These are phyloP conservation scores for Tolypocladium ophioglossoides DNA, from an alignment of 2,329 filamentous ascomycete genomes.

Conservation along the genomic window DNA sequence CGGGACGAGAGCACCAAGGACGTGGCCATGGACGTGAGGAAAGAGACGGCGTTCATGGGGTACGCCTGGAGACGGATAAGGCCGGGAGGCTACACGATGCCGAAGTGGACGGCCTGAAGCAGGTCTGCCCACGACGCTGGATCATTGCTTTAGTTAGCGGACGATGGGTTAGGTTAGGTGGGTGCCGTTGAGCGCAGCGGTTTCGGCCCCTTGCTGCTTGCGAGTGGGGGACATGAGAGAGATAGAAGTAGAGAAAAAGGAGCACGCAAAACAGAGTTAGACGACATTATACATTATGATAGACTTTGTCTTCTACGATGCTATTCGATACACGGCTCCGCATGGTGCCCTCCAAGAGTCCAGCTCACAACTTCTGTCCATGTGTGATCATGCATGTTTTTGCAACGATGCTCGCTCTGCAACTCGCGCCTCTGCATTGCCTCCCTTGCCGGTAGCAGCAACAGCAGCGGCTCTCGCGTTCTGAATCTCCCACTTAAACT, in stretches of 20 bases:
- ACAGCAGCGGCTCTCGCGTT: conserved; percentile 46
- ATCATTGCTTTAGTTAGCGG: background rate
- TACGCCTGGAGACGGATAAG: conserved; percentile 66
- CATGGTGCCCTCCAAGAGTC: background rate
- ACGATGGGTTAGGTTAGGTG: background rate
- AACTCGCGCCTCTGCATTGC: background rate
- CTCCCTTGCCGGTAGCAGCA: conserved; percentile 11
- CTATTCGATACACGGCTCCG: background rate
- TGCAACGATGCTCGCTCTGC: background rate
- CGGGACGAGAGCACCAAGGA: conserved; percentile 58
- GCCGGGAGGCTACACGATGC: conserved; percentile 19
- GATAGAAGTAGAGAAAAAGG: background rate
- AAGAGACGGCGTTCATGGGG: conserved; percentile 74
- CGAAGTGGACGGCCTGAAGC: background rate
- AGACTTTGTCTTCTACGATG: background rate
- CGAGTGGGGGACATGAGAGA: background rate
- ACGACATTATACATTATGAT: background rate
- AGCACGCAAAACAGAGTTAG: background rate
- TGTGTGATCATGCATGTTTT: background rate
- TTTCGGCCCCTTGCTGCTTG: background rate
- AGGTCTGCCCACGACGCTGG: background rate
- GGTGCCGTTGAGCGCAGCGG: background rate
- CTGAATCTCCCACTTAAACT: conserved; percentile 88
- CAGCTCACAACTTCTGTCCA: background rate
- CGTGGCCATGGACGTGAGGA: conserved; percentile 68